These are phyloP conservation scores for Lodderomyces beijingensis DNA, from an alignment of 1,139 yeast genomes.

Conservation along the genomic window DNA sequence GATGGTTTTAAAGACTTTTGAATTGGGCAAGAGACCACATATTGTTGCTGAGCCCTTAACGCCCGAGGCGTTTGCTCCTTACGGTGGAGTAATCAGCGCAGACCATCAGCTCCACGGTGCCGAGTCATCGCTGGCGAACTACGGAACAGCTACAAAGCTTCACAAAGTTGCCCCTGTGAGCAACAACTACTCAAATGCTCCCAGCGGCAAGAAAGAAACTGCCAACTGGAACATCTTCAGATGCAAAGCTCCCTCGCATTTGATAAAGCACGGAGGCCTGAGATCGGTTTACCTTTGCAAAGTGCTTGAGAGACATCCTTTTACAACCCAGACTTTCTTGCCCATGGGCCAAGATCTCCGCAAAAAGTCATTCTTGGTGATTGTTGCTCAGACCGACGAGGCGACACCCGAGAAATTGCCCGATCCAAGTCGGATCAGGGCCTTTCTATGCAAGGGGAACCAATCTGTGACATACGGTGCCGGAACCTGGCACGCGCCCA, in stretches of 20 bases:
- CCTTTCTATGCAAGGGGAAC: conserved; percentile 74
- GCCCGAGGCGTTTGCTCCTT: conserved; percentile 39
- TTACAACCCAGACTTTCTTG: conserved; percentile 81
- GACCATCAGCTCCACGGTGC: conserved; percentile 37
- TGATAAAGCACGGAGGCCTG: conserved; percentile 30
- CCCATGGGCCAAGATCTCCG: conserved; percentile 70
- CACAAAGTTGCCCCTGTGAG: conserved; percentile 66
- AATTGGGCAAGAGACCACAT: conserved; percentile 19
- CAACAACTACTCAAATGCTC: conserved; percentile 46
- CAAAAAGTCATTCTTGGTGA: conserved; percentile 64
- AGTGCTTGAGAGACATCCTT: conserved; percentile 88
- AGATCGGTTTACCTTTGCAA: conserved; percentile 46
- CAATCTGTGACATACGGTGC: conserved; percentile 88
- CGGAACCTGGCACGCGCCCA: conserved; percentile 80
- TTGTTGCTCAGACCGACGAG: conserved; percentile 61
- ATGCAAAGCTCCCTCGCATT: conserved; percentile 68
- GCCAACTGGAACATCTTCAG: conserved; percentile 84
- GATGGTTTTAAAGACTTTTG: conserved; percentile 42
- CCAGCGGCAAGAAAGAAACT: conserved; percentile 43
- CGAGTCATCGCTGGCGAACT: conserved; percentile 58
- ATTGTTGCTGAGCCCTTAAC: conserved; percentile 36
- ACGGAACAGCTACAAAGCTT: conserved; percentile 87
- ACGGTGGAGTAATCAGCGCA: conserved; percentile 45
- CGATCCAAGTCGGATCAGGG: conserved; percentile 53
- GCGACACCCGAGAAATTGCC: conserved; percentile 47